Evolutionary conservation across 805 yeast genomes (phyloP).

Genomic region (Grigorovia yakushimaensis): DNA sequence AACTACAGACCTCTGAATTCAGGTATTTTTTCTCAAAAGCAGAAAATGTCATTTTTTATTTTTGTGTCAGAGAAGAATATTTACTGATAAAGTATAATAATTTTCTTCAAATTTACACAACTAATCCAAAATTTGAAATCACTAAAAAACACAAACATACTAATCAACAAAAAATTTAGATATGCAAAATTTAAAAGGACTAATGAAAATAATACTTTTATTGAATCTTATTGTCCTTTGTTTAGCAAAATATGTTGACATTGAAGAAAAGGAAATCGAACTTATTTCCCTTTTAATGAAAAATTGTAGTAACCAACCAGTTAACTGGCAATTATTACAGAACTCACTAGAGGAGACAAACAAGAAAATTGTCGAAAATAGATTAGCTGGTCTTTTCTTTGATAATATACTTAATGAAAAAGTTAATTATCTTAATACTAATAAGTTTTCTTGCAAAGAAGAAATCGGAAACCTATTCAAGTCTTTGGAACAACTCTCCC

Average conservation of each 20-base stretch:
- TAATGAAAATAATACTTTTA: too few relatives aligned
- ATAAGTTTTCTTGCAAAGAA: background rate
- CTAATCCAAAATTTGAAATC: too few relatives aligned
- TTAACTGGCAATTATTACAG: background rate
- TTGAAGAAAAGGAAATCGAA: background rate
- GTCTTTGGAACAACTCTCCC: background rate
- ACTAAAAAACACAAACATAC: too few relatives aligned
- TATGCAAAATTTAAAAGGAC: background rate
- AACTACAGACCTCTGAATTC: too few relatives aligned
- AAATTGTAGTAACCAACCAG: background rate
- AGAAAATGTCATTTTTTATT: too few relatives aligned
- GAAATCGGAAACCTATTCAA: background rate
- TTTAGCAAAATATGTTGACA: background rate
- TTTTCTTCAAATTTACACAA: too few relatives aligned
- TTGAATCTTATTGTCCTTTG: background rate
- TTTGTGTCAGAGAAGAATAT: background rate
- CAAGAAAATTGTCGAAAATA: background rate
- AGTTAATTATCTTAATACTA: too few relatives aligned
- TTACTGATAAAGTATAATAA: background rate
- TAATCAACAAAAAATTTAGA: too few relatives aligned
- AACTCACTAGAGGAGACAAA: background rate
- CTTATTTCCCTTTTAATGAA: background rate
- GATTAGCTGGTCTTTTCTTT: background rate
- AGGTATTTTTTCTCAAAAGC: too few relatives aligned
- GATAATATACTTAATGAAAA: background rate